phyloP scores from a whole-genome alignment of 148 eudicot species.

The Selenicereus undatus region DNA sequence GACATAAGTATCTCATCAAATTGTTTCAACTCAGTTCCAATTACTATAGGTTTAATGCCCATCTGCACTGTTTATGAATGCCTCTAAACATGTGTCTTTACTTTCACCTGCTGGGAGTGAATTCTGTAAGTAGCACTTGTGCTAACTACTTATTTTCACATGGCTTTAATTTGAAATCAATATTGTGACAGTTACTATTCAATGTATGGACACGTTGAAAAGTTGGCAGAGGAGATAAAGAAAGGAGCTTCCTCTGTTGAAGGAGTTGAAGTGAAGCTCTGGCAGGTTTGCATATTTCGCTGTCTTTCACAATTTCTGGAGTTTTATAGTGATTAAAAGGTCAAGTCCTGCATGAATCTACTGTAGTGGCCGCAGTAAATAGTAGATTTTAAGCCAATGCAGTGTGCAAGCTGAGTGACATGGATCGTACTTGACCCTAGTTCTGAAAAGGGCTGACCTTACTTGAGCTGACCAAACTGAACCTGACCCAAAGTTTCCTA shows the following conservation, averaged over 20 bases:
- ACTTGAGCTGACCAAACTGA: background rate
- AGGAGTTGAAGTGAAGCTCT: constrained; percentile 79
- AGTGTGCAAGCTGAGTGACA: too few relatives aligned
- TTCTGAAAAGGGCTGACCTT: background rate
- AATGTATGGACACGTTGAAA: constrained; percentile 68
- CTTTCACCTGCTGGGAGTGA: background rate
- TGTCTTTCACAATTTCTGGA: background rate
- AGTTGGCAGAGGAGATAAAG: constrained; percentile 61
- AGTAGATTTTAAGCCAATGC: too few relatives aligned
- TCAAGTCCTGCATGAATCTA: too few relatives aligned
- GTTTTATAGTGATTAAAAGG: too few relatives aligned
- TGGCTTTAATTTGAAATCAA: background rate
- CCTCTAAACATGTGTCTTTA: background rate
- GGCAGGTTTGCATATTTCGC: constrained; percentile 51
- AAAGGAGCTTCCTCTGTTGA: constrained; percentile 77
- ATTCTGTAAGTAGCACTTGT: background rate
- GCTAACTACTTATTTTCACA: background rate
- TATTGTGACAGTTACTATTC: constrained; percentile 59
- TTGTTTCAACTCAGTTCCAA: background rate
- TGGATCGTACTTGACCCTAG: too few relatives aligned
- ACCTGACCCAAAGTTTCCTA: background rate
- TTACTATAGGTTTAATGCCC: background rate
- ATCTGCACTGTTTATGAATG: background rate
- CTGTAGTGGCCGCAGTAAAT: too few relatives aligned
- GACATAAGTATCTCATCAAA: background rate